phyloP scores from a whole-genome alignment of 2,329 filamentous ascomycete genomes.

The Raffaelea arxii region DNA sequence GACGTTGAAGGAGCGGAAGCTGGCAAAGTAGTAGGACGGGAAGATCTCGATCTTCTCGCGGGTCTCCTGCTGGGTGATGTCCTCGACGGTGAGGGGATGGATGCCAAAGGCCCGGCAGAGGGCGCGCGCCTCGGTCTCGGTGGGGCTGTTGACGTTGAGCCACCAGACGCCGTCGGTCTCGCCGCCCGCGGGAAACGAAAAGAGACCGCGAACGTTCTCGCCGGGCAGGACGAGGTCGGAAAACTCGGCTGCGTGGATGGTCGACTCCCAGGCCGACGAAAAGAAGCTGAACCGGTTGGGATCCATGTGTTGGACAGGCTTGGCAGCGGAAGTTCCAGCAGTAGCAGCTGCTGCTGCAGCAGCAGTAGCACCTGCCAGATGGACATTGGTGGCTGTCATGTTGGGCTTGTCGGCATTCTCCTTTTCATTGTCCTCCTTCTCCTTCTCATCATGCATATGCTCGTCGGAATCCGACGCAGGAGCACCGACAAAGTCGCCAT shows the following conservation, averaged over 20 bases:
- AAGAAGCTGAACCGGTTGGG: slow-evolving; percentile 92
- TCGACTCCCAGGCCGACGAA: slow-evolving; percentile 87
- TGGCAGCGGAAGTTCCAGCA: slow-evolving; percentile 10
- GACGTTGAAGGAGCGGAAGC: slow-evolving; percentile 82
- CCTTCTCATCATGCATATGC: slow-evolving; percentile 37
- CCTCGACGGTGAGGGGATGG: slow-evolving; percentile 90
- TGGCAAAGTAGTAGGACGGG: slow-evolving; percentile 95
- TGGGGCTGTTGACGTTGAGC: slow-evolving; percentile 88
- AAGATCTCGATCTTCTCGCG: slow-evolving; percentile 98
- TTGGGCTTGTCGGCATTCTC: slow-evolving; percentile 26
- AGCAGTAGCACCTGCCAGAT: no score
- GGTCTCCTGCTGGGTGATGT: slow-evolving; percentile 90
- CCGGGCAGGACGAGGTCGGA: slow-evolving; percentile 82
- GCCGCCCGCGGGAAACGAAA: slow-evolving; percentile 53
- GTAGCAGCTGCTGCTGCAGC: background rate
- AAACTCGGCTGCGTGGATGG: slow-evolving; percentile 81
- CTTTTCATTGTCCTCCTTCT: slow-evolving; percentile 20
- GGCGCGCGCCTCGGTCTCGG: slow-evolving; percentile 75
- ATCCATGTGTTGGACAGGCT: slow-evolving; percentile 33
- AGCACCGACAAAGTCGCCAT: slow-evolving; percentile 49
- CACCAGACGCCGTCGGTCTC: slow-evolving; percentile 86
- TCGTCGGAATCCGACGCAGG: slow-evolving; percentile 32
- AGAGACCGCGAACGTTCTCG: slow-evolving; percentile 81
- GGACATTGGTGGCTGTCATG: no score
- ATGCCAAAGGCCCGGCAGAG: slow-evolving; percentile 93